phyloP scores from a whole-genome alignment of 371 early-diverging fungal species.

The Apophysomyces sp. region DNA sequence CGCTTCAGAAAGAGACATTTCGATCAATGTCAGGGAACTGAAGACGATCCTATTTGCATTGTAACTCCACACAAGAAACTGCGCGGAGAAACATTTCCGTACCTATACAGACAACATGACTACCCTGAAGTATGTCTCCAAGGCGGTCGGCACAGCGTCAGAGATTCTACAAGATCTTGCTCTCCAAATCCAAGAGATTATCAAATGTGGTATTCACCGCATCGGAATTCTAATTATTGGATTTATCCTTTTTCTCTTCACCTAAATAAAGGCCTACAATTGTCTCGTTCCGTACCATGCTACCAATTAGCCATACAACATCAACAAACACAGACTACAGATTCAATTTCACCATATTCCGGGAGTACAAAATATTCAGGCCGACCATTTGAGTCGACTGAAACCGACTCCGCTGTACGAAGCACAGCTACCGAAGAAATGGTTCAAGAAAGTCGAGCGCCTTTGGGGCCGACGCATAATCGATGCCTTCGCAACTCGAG shows the following conservation, averaged over 20 bases:
- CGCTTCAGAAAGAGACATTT: conserved; percentile 1
- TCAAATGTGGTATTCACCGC: too few species aligned
- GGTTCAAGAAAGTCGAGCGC: conserved; percentile 5
- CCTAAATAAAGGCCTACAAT: too few species aligned
- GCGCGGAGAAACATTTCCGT: conserved; percentile 8
- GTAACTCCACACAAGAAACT: conserved; percentile 7
- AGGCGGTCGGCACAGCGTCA: conserved; percentile 21
- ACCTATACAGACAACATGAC: conserved; percentile 23
- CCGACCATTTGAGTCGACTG: conserved; percentile 13
- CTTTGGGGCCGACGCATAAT: conserved; percentile 9
- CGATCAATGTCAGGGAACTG: conserved; percentile 25
- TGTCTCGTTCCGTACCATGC: too few species aligned
- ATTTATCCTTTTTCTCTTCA: too few species aligned
- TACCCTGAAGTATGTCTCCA: conserved; percentile 17
- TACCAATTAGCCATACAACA: too few species aligned
- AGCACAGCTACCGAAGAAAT: background rate
- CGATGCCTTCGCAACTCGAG: conserved; percentile 32
- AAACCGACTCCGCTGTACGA: conserved; percentile 12
- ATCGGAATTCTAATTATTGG: too few species aligned
- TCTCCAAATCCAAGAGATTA: conserved; percentile 14
- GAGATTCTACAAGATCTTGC: conserved; percentile 13
- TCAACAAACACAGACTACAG: conserved; percentile 9
- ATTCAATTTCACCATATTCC: conserved; percentile 18
- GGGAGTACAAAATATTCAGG: conserved; percentile 14
- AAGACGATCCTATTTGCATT: conserved; percentile 15